Conservation (phyloP, 345 rosid species). For the Eucalyptus shirleyi region DNA sequence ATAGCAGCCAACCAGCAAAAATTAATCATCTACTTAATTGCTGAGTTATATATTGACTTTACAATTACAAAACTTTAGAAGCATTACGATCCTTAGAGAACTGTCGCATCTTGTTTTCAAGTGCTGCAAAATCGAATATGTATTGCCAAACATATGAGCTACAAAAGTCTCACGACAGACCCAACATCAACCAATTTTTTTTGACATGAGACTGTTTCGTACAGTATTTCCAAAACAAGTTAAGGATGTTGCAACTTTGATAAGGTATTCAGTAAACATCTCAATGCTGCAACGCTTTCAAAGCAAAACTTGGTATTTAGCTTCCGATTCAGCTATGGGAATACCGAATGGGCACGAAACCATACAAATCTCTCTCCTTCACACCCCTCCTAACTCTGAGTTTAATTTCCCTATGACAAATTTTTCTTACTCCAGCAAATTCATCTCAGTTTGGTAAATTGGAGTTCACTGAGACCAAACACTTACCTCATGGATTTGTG, state of each 20-base stretch:
- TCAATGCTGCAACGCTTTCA: neutral
- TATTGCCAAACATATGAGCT: neutral
- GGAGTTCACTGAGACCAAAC: neutral
- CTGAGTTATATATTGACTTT: neutral
- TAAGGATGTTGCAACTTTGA: neutral
- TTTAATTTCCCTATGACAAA: neutral
- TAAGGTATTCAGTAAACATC: neutral
- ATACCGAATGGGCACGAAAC: neutral
- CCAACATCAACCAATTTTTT: too few relatives aligned
- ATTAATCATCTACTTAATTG: neutral
- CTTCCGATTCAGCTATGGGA: neutral
- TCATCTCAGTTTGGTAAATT: neutral
- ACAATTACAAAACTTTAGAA: neutral
- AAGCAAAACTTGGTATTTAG: neutral
- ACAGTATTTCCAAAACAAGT: neutral
- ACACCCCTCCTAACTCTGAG: too few relatives aligned
- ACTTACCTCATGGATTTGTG: neutral
- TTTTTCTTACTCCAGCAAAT: neutral
- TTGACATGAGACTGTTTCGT: neutral
- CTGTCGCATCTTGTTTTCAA: neutral
- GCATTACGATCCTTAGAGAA: neutral
- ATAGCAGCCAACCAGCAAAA: neutral
- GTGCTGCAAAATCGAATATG: neutral
- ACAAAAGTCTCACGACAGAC: neutral
- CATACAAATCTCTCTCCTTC: too few relatives aligned